Conservation (phyloP, 2,329 filamentous ascomycete species). For the Verticillium nonalfalfae region DNA sequence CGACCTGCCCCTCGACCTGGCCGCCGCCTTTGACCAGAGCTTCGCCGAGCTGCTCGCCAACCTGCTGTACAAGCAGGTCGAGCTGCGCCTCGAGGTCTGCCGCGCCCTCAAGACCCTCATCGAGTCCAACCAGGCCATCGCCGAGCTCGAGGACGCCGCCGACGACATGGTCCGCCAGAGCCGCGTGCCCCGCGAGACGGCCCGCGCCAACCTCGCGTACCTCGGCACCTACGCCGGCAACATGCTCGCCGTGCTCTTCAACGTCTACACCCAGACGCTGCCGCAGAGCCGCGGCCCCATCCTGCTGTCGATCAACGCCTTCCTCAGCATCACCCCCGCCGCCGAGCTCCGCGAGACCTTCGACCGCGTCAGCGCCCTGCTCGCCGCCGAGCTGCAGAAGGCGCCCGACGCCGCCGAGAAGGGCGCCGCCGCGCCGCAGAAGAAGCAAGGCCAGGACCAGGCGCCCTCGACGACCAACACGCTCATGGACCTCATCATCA, state of each 20-base stretch:
- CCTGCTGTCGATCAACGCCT: constrained; percentile 89
- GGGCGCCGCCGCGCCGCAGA: constrained; percentile 38
- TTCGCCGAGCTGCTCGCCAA: constrained; percentile 92
- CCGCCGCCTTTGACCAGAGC: constrained; percentile 70
- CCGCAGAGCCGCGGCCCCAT: constrained; percentile 89
- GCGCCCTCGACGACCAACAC: constrained; percentile 94
- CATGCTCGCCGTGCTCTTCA: constrained; percentile 93
- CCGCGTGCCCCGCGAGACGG: constrained; percentile 67
- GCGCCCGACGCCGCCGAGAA: constrained; percentile 50
- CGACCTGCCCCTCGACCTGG: constrained; percentile 77
- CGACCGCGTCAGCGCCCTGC: constrained; percentile 75
- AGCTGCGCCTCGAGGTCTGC: constrained; percentile 82
- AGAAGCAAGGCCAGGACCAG: constrained; percentile 53
- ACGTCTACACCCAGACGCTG: constrained; percentile 94
- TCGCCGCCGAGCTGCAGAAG: constrained; percentile 62
- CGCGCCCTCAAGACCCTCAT: constrained; percentile 79
- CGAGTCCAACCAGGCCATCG: constrained; percentile 83
- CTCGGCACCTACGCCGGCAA: constrained; percentile 77
- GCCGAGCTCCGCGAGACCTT: constrained; percentile 84
- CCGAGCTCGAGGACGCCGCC: constrained; percentile 58
- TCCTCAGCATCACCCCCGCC: constrained; percentile 77
- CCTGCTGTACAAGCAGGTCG: constrained; percentile 84
- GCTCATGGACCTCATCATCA: constrained; percentile 93
- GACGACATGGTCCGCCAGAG: constrained; percentile 71
- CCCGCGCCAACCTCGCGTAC: constrained; percentile 75